Base-by-base conservation (phyloP, 73 alveolate genomes). In the Effrenium voratum region DNA sequence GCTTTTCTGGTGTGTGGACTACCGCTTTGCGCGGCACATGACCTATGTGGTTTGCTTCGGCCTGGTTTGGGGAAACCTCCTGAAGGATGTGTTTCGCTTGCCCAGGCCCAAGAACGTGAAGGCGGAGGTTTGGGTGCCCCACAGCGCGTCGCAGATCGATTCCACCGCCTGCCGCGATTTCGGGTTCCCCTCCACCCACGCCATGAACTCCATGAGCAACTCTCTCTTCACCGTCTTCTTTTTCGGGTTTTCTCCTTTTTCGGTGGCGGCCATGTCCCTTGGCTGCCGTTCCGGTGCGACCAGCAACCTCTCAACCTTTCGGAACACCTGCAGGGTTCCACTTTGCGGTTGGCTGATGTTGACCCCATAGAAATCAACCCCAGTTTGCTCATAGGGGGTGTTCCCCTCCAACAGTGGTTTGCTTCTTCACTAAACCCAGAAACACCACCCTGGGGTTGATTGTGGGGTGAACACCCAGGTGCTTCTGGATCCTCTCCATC, bases 141-240 rank as follows among this genome's bases (percentile, higher is more conserved):
- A 46, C 32, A 90, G 88, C 75, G 97, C 97, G 10, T 90, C 97
- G 47, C 97, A 90, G 45, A 90, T 90, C 97, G 97, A 90, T 30
- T 90, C 97, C 87, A 90, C 97, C 30, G 97, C 97, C 34, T 90
- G 97, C 75, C 73, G 97, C n/a, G 97, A 90, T 55, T 90, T 90
- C 57, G 97, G 97, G 44, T 90, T 90, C 83, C 97, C 97, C 22
- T 90, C 97, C 55, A 90, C 97, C 2, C 97, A 90, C 80, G 97
- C 97, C 59, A 90, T 90, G 95, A 40, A 45, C 83, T 75, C 77
- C 41, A 43, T 52, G 90, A 75, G 45, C 82, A 90, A 90, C 44
- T 52, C 97, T 55, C 73, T 90, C 43, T 90, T 90, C n/a, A 75
- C 97, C 5, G 97, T 90, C 43, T 90, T 66, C 46, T 66, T 52